These are phyloP conservation scores for Aureobasidium sp. DNA, from an alignment of 2,329 filamentous ascomycete genomes.

Conservation along the genomic window DNA sequence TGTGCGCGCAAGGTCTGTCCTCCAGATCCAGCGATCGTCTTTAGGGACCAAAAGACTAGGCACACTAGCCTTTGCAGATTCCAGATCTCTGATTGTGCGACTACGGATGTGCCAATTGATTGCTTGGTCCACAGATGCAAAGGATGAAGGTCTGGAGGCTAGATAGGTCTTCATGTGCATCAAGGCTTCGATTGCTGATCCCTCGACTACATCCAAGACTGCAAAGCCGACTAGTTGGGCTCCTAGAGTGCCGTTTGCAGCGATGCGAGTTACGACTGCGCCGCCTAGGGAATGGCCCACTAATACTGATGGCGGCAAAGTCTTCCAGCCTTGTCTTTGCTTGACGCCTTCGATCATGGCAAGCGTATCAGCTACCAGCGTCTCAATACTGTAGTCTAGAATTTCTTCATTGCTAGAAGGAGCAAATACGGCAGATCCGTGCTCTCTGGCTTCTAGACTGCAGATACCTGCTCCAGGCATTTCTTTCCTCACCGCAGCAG, in stretches of 20 bases:
- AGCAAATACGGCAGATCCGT: constrained; percentile 56
- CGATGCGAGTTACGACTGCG: constrained; percentile 80
- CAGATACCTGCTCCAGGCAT: constrained; percentile 77
- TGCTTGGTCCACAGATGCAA: constrained; percentile 67
- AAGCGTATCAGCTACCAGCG: constrained; percentile 66
- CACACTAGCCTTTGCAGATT: constrained; percentile 81
- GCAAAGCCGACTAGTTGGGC: constrained; percentile 71
- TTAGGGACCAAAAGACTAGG: constrained; percentile 60
- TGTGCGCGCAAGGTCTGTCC: constrained; percentile 74
- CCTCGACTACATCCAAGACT: constrained; percentile 90
- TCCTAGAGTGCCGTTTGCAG: constrained; percentile 58
- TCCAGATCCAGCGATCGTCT: constrained; percentile 52
- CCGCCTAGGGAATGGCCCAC: constrained; percentile 92
- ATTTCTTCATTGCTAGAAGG: constrained; percentile 31
- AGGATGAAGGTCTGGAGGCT: constrained; percentile 69
- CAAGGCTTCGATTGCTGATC: constrained; percentile 89
- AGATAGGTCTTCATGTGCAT: constrained; percentile 92
- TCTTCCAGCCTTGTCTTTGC: constrained; percentile 62
- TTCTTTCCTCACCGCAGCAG: constrained; percentile 66
- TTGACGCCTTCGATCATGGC: constrained; percentile 62
- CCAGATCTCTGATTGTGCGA: constrained; percentile 74
- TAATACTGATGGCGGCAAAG: constrained; percentile 67
- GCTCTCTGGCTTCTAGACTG: constrained; percentile 77
- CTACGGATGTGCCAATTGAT: constrained; percentile 93
- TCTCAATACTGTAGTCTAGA: constrained; percentile 64